Evolutionary conservation across 768 basidiomycete species (phyloP).

Genomic region (Leccinum longicurvipes): DNA sequence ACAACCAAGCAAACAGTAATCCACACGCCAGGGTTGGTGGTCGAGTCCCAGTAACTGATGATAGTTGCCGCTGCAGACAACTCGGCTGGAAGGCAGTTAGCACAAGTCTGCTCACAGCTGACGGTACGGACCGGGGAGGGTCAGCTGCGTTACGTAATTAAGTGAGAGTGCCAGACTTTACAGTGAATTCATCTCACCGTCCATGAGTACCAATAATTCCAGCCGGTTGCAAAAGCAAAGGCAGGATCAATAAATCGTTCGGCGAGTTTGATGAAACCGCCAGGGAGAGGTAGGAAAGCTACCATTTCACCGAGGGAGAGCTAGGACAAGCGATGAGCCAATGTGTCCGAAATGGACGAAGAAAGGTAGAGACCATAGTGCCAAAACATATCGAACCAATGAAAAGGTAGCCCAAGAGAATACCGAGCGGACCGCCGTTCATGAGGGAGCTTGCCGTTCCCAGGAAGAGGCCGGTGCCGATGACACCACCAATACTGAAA

Average conservation of each 20-base stretch:
- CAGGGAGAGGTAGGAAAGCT: constrained; percentile 42
- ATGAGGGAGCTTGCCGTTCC: constrained; percentile 34
- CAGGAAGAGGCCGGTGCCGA: constrained; percentile 40
- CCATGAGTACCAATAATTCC: constrained; percentile 43
- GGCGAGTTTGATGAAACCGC: constrained; percentile 45
- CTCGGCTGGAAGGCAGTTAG: constrained; percentile 35
- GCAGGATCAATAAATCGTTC: constrained; percentile 48
- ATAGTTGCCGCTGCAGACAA: constrained; percentile 49
- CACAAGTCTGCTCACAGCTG: neutral
- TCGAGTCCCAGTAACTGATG: constrained; percentile 44
- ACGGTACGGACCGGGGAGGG: constrained; percentile 22
- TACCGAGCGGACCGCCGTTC: constrained; percentile 46
- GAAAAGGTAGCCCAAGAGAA: constrained; percentile 41
- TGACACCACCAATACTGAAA: constrained; percentile 35
- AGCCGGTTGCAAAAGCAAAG: constrained; percentile 42
- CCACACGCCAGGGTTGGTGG: constrained; percentile 45
- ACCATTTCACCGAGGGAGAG: constrained; percentile 45
- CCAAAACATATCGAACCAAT: constrained; percentile 37
- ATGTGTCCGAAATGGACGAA: neutral
- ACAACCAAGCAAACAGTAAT: constrained; percentile 51
- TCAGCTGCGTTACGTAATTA: constrained; percentile 12
- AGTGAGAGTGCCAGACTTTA: constrained; percentile 4
- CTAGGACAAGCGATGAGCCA: constrained; percentile 10
- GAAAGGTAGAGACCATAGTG: constrained; percentile 31
- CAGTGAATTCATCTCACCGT: constrained; percentile 6